Base-by-base conservation (phyloP, 2,329 filamentous ascomycete genomes). In the Ophiostoma sp. region DNA sequence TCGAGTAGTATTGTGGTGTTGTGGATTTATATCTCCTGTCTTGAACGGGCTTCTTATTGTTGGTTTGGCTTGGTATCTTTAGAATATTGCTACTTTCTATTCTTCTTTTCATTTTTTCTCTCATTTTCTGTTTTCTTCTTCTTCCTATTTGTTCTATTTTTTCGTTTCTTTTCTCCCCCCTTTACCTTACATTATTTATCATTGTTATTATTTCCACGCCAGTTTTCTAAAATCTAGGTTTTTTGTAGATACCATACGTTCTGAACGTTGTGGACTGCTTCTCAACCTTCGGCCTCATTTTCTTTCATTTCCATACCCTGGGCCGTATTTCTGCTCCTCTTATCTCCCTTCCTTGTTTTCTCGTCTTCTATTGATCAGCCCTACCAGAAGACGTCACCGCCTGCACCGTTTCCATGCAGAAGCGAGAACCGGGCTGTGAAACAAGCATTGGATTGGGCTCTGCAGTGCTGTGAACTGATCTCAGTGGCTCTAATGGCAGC, bases 341-440 rank as follows among this genome's bases (percentile, higher is more conserved):
- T 18, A 18, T 49, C 12, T 49, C 9, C 49, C 14, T 55, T 55
- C 49, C 49, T 55, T 55, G 49, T 27, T 55, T 55, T 4, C 18
- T 27, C 49, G n/a, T 36, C 14, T 36, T 55, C 27, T n/a, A 55
- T 55, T 55, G 49, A 55, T 55, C 49, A 55, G 49, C 49, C 49
- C 6, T 55, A 55, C 49, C 49, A 55, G 18, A 55, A 55, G n/a
- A 55, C 49, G 49, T 55, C 49, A 55, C 49, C 18, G 11, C 27
- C 49, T 55, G 49, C 49, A 55, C 49, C 27, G 27, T n/a, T 55
- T 52, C 49, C n/a, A 55, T 27, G n/a, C 18, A 55, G 3, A 55
- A 27, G 49, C n/a, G 49, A 52, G 49, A 45, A 45, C 49, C 47
- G 7, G 49, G 49, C 12, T 55, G n/a, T 11, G 14, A 18, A 4